Evolutionary conservation across 768 basidiomycete species (phyloP).

Genomic region (Suillus clintonianus): DNA sequence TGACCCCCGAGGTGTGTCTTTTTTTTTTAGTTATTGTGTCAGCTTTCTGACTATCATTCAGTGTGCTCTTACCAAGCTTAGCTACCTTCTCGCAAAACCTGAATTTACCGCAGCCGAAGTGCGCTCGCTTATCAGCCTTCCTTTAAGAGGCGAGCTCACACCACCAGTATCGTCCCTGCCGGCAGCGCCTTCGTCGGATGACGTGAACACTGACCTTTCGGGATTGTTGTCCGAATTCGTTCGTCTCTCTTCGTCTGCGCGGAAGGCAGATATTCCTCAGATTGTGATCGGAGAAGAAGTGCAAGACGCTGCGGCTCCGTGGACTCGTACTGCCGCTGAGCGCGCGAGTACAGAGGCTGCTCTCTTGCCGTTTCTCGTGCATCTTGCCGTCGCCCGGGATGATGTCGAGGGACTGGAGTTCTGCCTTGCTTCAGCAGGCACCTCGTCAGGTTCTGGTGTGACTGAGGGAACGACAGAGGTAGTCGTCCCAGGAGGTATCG

Average conservation of each 20-base stretch:
- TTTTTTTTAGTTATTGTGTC: background rate
- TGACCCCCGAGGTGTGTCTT: conserved; percentile 88
- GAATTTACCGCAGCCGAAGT: conserved; percentile 71
- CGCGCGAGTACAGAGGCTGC: conserved; percentile 68
- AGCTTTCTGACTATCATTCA: conserved; percentile 29
- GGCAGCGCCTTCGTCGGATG: conserved; percentile 41
- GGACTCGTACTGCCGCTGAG: conserved; percentile 81
- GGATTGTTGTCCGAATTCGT: conserved; percentile 68
- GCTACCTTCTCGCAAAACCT: conserved; percentile 86
- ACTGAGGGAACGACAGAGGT: conserved; percentile 18
- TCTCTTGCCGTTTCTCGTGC: conserved; percentile 75
- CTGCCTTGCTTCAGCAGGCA: conserved; percentile 42
- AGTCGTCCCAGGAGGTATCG: conserved; percentile 62
- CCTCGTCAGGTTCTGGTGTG: conserved; percentile 23
- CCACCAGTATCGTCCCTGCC: conserved; percentile 46
- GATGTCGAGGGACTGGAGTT: conserved; percentile 63
- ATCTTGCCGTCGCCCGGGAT: conserved; percentile 73
- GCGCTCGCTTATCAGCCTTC: conserved; percentile 70
- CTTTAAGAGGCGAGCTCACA: conserved; percentile 89
- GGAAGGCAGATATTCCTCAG: conserved; percentile 33
- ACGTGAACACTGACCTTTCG: conserved; percentile 61
- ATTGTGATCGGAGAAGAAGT: conserved; percentile 43
- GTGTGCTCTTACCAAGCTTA: conserved; percentile 89
- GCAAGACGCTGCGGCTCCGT: conserved; percentile 54
- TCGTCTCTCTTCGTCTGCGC: conserved; percentile 52